Base-by-base conservation (phyloP, 208 protist species). In the Trypanosoma lewisi region DNA sequence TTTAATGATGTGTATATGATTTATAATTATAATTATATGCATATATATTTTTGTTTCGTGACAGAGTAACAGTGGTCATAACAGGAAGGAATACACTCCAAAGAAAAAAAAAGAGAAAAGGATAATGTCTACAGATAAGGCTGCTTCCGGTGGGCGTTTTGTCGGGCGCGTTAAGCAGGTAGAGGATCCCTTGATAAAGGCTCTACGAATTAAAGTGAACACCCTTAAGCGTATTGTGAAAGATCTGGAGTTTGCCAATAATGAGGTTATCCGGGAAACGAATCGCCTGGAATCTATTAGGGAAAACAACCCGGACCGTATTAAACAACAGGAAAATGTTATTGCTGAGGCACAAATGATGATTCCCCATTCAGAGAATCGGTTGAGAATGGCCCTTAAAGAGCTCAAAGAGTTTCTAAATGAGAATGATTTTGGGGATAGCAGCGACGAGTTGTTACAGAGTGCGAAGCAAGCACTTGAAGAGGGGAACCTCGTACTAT, bases 271-370 rank as follows among this genome's bases (percentile, higher is more conserved):
- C 23, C 47, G 59, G 30, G 85, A 91, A 60, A 56, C 63, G 45
- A 28, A 58, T 54, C 78, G 85, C 21, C 70, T 91, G 21, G 77
- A 88, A 23, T 67, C 52, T 25, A 75, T 87, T 34, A 70, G 71
- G 25, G 34, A 52, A 47, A 70, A n/a, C 12, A 66, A 78, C 21
- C 62, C 73, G 0, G 87, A 93, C 45, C 70, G 74, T 25, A 73
- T 89, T 54, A 65, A 76, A 34, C 87, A 93, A 58, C 87, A 93
- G 66, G 67, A 86, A 44, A 81, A 80, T 54, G 87, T 93, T 42
- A 11, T 93, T 23, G 70, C 63, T 48, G 87, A 93, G 44, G 83
- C 87, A 33, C 64, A 75, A 56, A 90, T 89, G 81, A 93, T 93
- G 87, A 69, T 93, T 19, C 82, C 87, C 4, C 73, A 90, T 52